Evolutionary conservation across 2,329 filamentous ascomycete genomes (phyloP).

Genomic region (Aotearoamyces nothofagi): DNA sequence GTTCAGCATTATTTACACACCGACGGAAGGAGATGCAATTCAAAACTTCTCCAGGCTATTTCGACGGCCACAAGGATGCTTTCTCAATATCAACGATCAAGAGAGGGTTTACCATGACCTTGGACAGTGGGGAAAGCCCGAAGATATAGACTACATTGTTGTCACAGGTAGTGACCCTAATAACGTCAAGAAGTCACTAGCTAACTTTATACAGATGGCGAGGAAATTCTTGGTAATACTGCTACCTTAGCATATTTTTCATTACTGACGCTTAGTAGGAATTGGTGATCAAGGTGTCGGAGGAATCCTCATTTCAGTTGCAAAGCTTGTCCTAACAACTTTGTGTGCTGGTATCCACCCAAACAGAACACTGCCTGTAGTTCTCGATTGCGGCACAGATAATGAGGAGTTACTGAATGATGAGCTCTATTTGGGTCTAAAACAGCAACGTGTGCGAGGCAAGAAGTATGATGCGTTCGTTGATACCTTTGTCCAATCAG

Average conservation of each 20-base stretch:
- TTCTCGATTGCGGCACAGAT: slow-evolving; percentile 75
- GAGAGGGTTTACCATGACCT: slow-evolving; percentile 52
- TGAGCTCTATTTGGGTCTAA: slow-evolving; percentile 64
- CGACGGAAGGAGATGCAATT: slow-evolving; percentile 80
- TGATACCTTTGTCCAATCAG: slow-evolving; percentile 54
- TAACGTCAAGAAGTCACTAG: no score
- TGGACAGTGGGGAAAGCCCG: slow-evolving; percentile 48
- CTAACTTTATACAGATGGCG: slow-evolving; percentile 28
- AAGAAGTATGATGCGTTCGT: slow-evolving; percentile 64
- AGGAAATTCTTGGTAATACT: slow-evolving; percentile 44
- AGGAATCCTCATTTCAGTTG: slow-evolving; percentile 69
- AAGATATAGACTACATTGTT: slow-evolving; percentile 80
- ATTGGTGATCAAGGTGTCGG: slow-evolving; percentile 85
- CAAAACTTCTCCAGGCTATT: slow-evolving; percentile 71
- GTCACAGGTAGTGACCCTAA: slow-evolving; percentile 49
- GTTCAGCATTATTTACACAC: slow-evolving; percentile 84
- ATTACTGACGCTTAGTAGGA: no score
- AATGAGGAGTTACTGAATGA: slow-evolving; percentile 63
- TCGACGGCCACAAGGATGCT: slow-evolving; percentile 65
- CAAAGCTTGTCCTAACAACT: slow-evolving; percentile 71
- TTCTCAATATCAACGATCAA: slow-evolving; percentile 56
- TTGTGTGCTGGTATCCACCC: slow-evolving; percentile 80
- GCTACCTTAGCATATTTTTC: no score
- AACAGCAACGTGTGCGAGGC: slow-evolving; percentile 49
- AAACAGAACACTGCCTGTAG: slow-evolving; percentile 61